These are phyloP conservation scores for Monilinia fructicola DNA, from an alignment of 2,329 filamentous ascomycete species.

Conservation along the genomic window DNA sequence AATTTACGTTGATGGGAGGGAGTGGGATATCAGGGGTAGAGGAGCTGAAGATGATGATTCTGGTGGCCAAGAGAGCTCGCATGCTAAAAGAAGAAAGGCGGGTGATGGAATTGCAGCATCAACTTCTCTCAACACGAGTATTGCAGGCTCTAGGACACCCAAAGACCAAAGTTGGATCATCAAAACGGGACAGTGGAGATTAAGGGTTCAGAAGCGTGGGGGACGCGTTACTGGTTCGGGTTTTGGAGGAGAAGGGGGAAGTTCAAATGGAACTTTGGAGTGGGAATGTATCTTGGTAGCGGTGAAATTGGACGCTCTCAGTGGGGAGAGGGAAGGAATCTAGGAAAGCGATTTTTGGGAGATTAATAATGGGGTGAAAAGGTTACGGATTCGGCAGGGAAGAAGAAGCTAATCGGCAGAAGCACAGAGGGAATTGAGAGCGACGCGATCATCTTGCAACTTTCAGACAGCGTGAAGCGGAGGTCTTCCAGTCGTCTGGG, in stretches of 20 bases:
- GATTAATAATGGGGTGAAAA: neutral
- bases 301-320: conserved; percentile 73
- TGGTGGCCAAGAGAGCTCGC: conserved; percentile 19
- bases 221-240: conserved; percentile 58
- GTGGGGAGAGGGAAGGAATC: conserved; percentile 66
- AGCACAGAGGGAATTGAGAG: too few relatives aligned
- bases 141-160: neutral
- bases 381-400: too few relatives aligned
- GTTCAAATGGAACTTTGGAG: conserved; percentile 48
- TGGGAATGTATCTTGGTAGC: conserved; percentile 72
- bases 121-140: neutral
- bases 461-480: too few relatives aligned
- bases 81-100: conserved; percentile 27
- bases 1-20: conserved; percentile 58
- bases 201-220: conserved; percentile 61
- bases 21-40: conserved; percentile 15
- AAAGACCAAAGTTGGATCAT: conserved; percentile 56
- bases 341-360: conserved; percentile 60
- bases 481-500: too few relatives aligned
- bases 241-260: conserved; percentile 52
- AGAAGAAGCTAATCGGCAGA: too few relatives aligned
- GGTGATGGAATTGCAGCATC: conserved; percentile 7
- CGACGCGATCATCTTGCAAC: too few relatives aligned
- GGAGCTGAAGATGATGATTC: neutral
- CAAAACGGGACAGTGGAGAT: conserved; percentile 67